These are phyloP conservation scores for Penicillium cinerascens DNA, from an alignment of 495 filamentous ascomycete species.

Conservation along the genomic window DNA sequence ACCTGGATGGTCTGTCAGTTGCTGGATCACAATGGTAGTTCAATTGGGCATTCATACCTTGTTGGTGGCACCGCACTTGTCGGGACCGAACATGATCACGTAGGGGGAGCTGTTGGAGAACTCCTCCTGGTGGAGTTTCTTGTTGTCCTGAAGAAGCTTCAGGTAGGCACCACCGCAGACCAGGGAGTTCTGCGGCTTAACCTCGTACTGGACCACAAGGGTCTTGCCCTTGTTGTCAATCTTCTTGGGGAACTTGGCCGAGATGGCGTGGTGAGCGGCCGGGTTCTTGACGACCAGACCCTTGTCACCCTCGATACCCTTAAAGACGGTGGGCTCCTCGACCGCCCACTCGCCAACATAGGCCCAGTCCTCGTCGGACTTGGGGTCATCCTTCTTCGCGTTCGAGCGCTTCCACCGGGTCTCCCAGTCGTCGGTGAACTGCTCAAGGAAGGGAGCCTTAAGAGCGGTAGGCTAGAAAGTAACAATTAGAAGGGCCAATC, in stretches of 20 bases:
- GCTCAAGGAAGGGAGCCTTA: slow-evolving; percentile 94
- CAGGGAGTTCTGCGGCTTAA: slow-evolving; percentile 97
- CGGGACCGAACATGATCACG: slow-evolving; percentile 99
- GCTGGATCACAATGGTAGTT: not conserved
- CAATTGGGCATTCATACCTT: slow-evolving; percentile 54
- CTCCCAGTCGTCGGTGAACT: slow-evolving; percentile 96
- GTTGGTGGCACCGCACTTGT: slow-evolving; percentile 99
- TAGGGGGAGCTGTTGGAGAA: slow-evolving; percentile 98
- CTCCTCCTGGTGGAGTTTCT: slow-evolving; percentile 92
- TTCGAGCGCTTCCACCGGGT: slow-evolving; percentile 87
- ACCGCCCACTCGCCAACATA: slow-evolving; percentile 97
- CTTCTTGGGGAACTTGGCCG: slow-evolving; percentile 95
- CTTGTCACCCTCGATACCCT: slow-evolving; percentile 94
- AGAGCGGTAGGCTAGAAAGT: slow-evolving; percentile 68
- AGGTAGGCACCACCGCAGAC: slow-evolving; percentile 99
- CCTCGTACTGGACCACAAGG: slow-evolving; percentile 97
- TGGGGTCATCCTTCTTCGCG: slow-evolving; percentile 92
- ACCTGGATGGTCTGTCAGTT: slow-evolving; percentile 49
- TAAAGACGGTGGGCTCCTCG: slow-evolving; percentile 88
- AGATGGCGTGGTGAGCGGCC: slow-evolving; percentile 98
- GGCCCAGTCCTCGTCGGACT: slow-evolving; percentile 90
- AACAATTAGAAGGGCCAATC: slow-evolving; percentile 16
- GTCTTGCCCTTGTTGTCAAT: slow-evolving; percentile 96
- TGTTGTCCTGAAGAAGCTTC: slow-evolving; percentile 98
- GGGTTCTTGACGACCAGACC: slow-evolving; percentile 96